Evolutionary conservation across 495 filamentous ascomycete species (phyloP), one percentile per base, ranked within the genome.

Genomic region (Podospora pseudocomata): DNA sequence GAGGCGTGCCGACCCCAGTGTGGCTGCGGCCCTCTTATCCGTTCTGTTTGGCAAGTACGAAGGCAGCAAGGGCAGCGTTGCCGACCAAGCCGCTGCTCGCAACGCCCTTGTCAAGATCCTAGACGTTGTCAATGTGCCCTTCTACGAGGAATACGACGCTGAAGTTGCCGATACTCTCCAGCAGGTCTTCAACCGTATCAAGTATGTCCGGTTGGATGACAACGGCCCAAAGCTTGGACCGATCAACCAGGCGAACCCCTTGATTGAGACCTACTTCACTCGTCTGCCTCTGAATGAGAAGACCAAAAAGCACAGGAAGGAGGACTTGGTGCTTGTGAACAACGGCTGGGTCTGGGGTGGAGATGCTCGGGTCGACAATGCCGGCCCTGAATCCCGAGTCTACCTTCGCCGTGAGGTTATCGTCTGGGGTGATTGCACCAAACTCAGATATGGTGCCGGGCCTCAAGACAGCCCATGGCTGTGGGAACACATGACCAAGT

Each of bases 321-420:
- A 91, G 66, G 88, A 91, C 60, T 80, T 98, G 44, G 92, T 92
- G 3, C 79, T 99, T 19, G 94, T 90, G 34, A 97, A 97, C 79
- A 99, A 99, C 75, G 96, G 96, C 67, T 99, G 96, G 96, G 92
- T 98, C 20, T 99, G 96, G 96, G 93, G 92, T 69, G 93, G 95
- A 16, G 93, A 97, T 75, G 93, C 93, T 0, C 86, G 98, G 79
- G 87, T 90, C 27, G 96, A 99, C 78, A 94, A 97, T 75, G 96
- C 96, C 19, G 96, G 96, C 0, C 90, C 92, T 0, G 78, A 90
- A 55, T 97, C 94, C 2, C 90, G 89, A 55, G 92, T 94, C 49
- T 99, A 99, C 73, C 85, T 98, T 5, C 88, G 93, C 26, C 87
- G 96, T 56, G 93, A 99, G 77, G 92, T 99, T 62, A 98, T 99